These are phyloP conservation scores for Xylaria arbuscula DNA, from an alignment of 2,329 filamentous ascomycete species.

Conservation along the genomic window DNA sequence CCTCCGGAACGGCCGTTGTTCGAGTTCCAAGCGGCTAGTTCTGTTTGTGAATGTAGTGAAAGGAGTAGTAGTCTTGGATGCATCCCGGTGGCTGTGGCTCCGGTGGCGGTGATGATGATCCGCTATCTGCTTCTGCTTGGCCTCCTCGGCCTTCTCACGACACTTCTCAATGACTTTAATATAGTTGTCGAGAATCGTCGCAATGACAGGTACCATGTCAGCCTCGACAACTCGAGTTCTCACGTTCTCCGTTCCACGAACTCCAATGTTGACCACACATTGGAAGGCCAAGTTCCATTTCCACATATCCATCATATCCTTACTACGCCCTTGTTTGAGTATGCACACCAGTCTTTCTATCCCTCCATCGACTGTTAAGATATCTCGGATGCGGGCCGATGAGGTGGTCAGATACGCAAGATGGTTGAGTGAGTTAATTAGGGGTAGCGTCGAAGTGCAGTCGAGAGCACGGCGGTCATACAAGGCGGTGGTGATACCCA, in stretches of 20 bases:
- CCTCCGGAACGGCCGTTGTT: constrained; percentile 74
- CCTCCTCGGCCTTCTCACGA: constrained; percentile 85
- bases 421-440: constrained; percentile 99
- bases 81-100: constrained; percentile 61
- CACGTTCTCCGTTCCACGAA: constrained; percentile 92
- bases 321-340: constrained; percentile 94
- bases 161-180: constrained; percentile 95
- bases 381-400: constrained; percentile 95
- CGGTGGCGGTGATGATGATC: constrained; percentile 64
- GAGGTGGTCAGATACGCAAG: constrained; percentile 98
- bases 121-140: constrained; percentile 75
- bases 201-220: constrained; percentile 98
- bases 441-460: constrained; percentile 95
- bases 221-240: constrained; percentile 96
- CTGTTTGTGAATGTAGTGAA: constrained; percentile 68
- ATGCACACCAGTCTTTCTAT: constrained; percentile 97
- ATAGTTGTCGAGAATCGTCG: constrained; percentile 98
- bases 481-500: constrained; percentile 97
- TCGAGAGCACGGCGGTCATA: constrained; percentile 98
- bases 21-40: constrained; percentile 63
- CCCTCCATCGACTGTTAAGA: constrained; percentile 97
- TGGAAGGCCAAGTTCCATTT: constrained; percentile 99
- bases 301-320: constrained; percentile 99
- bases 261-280: constrained; percentile 98
- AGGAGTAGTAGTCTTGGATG: constrained; percentile 60